Percentiles rank a stretch among this genome's conserved stretches.
These are phyloP conservation scores for Aspergillus novoparasiticus DNA, from an alignment of 2,329 filamentous ascomycete species.

Conservation along the genomic window DNA sequence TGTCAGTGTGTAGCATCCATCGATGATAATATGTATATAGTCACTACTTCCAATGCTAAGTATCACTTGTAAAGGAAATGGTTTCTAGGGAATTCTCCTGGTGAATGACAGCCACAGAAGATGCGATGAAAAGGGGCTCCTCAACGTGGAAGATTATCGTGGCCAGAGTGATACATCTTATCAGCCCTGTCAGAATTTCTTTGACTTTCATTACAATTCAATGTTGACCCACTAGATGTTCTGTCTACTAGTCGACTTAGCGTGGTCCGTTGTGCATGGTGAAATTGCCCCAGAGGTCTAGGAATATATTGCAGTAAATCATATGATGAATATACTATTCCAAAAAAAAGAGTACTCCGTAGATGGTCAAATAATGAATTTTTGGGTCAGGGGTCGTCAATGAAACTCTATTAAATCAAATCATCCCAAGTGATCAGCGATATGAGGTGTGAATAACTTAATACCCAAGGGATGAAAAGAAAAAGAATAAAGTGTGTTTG, in stretches of 20 bases:
- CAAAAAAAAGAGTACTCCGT: neutral
- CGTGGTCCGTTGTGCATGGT: neutral
- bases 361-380: neutral
- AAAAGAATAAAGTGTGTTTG: neutral
- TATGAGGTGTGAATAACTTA: neutral
- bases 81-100: neutral
- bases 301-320: neutral
- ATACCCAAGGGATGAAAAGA: neutral
- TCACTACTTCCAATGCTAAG: neutral
- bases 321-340: neutral
- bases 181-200: neutral
- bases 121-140: neutral
- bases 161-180: neutral
- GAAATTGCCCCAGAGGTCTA: neutral
- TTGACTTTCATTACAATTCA: neutral
- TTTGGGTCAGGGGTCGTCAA: neutral
- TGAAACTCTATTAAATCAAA: neutral
- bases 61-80: neutral
- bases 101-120: neutral
- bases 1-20: neutral
- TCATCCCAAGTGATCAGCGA: neutral
- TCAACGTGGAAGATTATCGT: neutral
- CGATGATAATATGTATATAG: neutral
- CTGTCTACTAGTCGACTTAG: neutral
- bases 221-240: neutral